Base-by-base conservation (phyloP, 768 basidiomycete genomes). In the Kwoniella bestiolae region DNA sequence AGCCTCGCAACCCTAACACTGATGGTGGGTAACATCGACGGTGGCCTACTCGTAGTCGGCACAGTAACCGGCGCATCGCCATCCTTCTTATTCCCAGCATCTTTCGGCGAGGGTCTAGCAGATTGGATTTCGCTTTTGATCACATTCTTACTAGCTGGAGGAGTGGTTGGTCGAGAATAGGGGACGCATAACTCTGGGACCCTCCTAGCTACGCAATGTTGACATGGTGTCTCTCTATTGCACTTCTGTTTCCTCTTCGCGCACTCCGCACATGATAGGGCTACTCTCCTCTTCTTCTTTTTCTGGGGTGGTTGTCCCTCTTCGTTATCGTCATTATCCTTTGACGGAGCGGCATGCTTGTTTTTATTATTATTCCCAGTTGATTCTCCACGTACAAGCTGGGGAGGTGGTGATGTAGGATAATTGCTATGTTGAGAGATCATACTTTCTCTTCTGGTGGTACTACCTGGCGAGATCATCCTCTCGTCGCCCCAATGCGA, bases 171-270 rank as follows among this genome's bases (percentile, higher is more conserved):
- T 46, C 63, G 26, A 1, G 63, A 51, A 47, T 65, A 65, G 7
- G 63, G 63, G 25, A 79, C 79, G 51, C 79, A 80, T 31, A 79
- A 70, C 45, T 80, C 79, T 21, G 79, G 79, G 3, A 80, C 78
- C 65, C 77, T 69, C 28, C 74, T 67, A 25, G 74, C 70, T 41
- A 65, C 56, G 69, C 80, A 81, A 65, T 81, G 78, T 53, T 81
- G 77, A 68, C 80, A 81, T n/a, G 80, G 80, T 32, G 75, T 74
- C 52, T 81, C 75, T 28, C 80, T 65, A 60, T 81, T 78, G 57
- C 80, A 81, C 67, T 79, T 71, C 34, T 74, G 73, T 55, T 75
- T 76, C 53, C 70, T 65, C 51, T 80, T 80, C 35, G 80, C 76
- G 56, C 78, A 81, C 55, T 80, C 76, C 2, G 76, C 77, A 63